phyloP scores from a whole-genome alignment of 2,329 filamentous ascomycete genomes.

The Penicillium brasilianum region DNA sequence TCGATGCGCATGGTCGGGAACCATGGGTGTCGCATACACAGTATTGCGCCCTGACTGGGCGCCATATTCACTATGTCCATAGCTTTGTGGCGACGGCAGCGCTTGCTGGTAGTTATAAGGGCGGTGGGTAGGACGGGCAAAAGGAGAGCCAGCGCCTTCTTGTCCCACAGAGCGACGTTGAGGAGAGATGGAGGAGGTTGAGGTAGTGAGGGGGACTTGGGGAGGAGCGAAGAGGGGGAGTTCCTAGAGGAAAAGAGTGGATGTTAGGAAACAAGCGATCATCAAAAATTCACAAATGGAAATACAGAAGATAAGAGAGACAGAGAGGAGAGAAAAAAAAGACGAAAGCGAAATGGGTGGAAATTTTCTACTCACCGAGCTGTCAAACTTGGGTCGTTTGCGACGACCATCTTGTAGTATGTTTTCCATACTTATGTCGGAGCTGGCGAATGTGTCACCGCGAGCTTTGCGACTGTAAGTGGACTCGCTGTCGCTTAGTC shows the following conservation, averaged over 20 bases:
- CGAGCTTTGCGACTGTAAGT: slow-evolving; percentile 77
- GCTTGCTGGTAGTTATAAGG: slow-evolving; percentile 78
- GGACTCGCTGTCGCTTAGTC: slow-evolving; percentile 87
- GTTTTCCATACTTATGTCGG: slow-evolving; percentile 97
- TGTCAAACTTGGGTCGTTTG: slow-evolving; percentile 93
- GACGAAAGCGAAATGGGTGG: slow-evolving; percentile 12
- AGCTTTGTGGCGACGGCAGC: slow-evolving; percentile 83
- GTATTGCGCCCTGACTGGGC: slow-evolving; percentile 38
- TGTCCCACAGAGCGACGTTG: slow-evolving; percentile 79
- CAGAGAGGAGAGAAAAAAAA: slow-evolving; percentile 22
- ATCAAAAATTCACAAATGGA: slow-evolving; percentile 4
- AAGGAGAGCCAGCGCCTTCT: slow-evolving; percentile 71
- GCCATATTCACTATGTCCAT: slow-evolving; percentile 59
- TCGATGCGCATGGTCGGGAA: slow-evolving; percentile 64
- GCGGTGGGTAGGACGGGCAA: slow-evolving; percentile 75
- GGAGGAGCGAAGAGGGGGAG: slow-evolving; percentile 92
- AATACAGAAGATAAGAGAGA: slow-evolving; percentile 23
- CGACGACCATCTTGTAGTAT: slow-evolving; percentile 96
- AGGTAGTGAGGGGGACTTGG: slow-evolving; percentile 91
- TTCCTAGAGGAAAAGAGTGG: slow-evolving; percentile 65
- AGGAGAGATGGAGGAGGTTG: slow-evolving; percentile 95
- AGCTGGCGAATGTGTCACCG: slow-evolving; percentile 85
- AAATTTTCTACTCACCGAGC: slow-evolving; percentile 74
- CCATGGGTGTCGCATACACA: slow-evolving; percentile 66
- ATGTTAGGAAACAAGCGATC: slow-evolving; percentile 18